A percentile compares a stretch with the other conserved stretches of the same genome.
phyloP scores from a whole-genome alignment of 1,284 basidiomycete genomes.

The Heterobasidion occidentale region DNA sequence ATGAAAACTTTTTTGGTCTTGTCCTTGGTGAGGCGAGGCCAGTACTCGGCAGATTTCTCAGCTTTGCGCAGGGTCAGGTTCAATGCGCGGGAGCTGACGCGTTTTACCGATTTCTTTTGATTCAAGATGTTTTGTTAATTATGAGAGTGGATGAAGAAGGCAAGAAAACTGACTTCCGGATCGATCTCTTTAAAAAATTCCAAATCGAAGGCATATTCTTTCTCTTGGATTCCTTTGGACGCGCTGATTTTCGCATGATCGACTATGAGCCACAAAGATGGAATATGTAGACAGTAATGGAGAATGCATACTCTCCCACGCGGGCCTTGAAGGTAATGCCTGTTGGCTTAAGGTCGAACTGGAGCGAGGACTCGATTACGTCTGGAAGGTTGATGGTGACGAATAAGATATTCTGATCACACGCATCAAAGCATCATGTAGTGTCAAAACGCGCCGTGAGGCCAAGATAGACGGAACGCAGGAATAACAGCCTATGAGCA shows the following conservation, averaged over 20 bases:
- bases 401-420: constrained; percentile 63
- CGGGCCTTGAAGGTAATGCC: constrained; percentile 65
- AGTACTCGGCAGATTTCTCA: constrained; percentile 68
- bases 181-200: constrained; percentile 69
- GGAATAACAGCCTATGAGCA: not conserved
- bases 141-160: not conserved
- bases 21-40: constrained; percentile 86
- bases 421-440: not conserved
- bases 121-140: constrained; percentile 6
- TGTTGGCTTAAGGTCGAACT: constrained; percentile 59
- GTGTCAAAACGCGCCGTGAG: not conserved
- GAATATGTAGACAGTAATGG: not conserved
- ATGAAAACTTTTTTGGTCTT: constrained; percentile 73
- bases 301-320: constrained; percentile 57
- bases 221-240: constrained; percentile 44
- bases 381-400: constrained; percentile 82
- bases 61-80: constrained; percentile 75
- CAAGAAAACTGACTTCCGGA: constrained; percentile 48
- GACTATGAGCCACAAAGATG: too few relatives aligned
- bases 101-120: constrained; percentile 55
- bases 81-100: constrained; percentile 60
- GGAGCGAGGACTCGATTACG: constrained; percentile 53
- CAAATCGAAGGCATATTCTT: constrained; percentile 66
- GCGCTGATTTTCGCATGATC: constrained; percentile 22
- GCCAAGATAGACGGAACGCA: constrained; percentile 1